These are phyloP conservation scores for Wakefieldia striispora DNA, from an alignment of 768 basidiomycete genomes.

Conservation along the genomic window DNA sequence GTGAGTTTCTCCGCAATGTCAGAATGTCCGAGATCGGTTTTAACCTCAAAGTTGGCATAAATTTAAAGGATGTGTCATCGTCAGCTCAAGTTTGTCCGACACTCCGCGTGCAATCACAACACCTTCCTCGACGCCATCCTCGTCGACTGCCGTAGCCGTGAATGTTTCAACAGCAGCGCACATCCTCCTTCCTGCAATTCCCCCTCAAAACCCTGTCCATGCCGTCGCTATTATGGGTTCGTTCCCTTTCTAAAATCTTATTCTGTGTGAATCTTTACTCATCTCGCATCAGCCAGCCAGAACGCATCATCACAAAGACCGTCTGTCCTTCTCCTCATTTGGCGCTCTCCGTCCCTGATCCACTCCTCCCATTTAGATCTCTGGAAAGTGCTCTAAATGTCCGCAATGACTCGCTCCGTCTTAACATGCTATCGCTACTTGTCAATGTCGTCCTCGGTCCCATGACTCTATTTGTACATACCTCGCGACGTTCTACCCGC, in stretches of 20 bases:
- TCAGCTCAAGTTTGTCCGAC: constrained; percentile 50
- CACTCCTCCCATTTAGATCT: constrained; percentile 26
- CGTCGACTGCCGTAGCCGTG: constrained; percentile 49
- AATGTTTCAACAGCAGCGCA: constrained; percentile 46
- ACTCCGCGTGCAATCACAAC: constrained; percentile 54
- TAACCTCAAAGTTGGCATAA: constrained; percentile 1
- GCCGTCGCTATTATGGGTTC: constrained; percentile 57
- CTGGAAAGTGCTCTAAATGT: constrained; percentile 41
- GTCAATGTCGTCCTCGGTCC: too few relatives aligned
- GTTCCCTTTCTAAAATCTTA: constrained; percentile 11
- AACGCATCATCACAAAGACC: constrained; percentile 44
- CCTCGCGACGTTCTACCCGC: constrained; percentile 1
- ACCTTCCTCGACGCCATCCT: constrained; percentile 40
- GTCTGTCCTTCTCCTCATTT: constrained; percentile 33
- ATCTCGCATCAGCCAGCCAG: constrained; percentile 45
- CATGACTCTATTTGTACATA: constrained; percentile 14
- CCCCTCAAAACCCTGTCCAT: constrained; percentile 37
- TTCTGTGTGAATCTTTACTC: not conserved
- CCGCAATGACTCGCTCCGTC: constrained; percentile 8
- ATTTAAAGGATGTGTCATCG: constrained; percentile 62
- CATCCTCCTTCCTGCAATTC: constrained; percentile 50
- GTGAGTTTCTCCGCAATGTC: constrained; percentile 10
- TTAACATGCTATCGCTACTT: too few relatives aligned
- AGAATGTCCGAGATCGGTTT: not conserved
- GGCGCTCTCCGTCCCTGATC: constrained; percentile 14